Evolutionary conservation across 306 rosid genomes (phyloP), one percentile per base, ranked within the genome.

Genomic region (Sophora flavescens): DNA sequence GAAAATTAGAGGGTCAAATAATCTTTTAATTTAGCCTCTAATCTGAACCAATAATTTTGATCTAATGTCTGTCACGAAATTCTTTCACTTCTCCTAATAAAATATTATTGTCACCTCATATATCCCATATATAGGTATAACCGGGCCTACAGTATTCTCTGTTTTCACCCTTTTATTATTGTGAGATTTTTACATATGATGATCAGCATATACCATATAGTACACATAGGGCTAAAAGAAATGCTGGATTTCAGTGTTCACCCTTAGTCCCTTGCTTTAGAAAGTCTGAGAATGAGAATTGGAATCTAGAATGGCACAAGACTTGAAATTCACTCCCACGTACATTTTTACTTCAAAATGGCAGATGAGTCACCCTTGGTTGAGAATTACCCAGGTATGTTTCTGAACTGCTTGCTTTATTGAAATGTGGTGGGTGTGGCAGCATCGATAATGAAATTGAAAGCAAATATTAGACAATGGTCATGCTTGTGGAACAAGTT

Each of bases 351-450:
- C 54, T 32, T 72, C 52, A 30, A 15, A 63, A 32, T 38, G 74
- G 68, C 38, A 53, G 63, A 48, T 39, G 4, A 41, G 36, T 16
- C 39, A 32, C 11, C 33, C 59, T 33, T 48, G 71, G 62, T 36
- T 36, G 57, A 51, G 64, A 72, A 38, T 72, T 14, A n/a, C 35
- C 57, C 28, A 12, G 59, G 65, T 53, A 33, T 50, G 78, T 33
- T 61, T 63, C 61, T 61, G 70, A 74, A 47, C 50, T 9, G 52
- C 79, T 18, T 9, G 52, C 79, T 18, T 4, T 22, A 48, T 47
- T 50, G 39, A 47, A 60, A 39, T 39, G 44, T 39, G 44, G 8
- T 22, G 22, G 2, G 58, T 32, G 58, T 28, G 66, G 54, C 32
- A 14, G 62, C 9, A 62, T 48, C 52, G n/a, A n/a, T n/a, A n/a